Evolutionary conservation across 108 stramenopile genomes (phyloP).

Genomic region (Stephanodiscus triporus): DNA sequence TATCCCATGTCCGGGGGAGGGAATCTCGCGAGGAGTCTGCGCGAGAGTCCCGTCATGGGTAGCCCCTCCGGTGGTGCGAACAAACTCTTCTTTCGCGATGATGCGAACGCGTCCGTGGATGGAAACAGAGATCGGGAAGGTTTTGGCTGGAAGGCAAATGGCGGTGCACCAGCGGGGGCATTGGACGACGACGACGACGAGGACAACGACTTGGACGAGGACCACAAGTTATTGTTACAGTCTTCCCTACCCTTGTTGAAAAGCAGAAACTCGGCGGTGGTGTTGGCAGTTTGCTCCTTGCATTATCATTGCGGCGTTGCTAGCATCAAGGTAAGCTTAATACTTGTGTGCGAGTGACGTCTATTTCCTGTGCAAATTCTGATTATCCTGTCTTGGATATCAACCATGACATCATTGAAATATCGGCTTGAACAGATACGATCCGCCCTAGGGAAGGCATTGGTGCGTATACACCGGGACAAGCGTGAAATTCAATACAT

Average conservation of each 20-base stretch:
- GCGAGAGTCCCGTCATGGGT: constrained; percentile 42
- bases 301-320: constrained; percentile 95
- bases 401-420: background rate
- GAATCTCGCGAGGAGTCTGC: constrained; percentile 34
- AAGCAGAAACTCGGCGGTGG: constrained; percentile 94
- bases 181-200: constrained; percentile 61
- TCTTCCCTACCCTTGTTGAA: constrained; percentile 92
- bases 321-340: constrained; percentile 59
- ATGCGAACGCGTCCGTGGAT: constrained; percentile 20
- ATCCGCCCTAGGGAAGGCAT: constrained; percentile 89
- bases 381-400: background rate
- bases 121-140: constrained; percentile 9
- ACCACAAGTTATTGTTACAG: constrained; percentile 88
- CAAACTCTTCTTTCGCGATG: constrained; percentile 36
- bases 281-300: constrained; percentile 91
- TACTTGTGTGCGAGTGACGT: background rate
- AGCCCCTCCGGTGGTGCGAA: constrained; percentile 5
- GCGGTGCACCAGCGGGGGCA: constrained; percentile 9
- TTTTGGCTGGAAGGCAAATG: constrained; percentile 6
- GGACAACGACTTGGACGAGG: constrained; percentile 86
- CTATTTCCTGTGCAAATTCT: background rate
- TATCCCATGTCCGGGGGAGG: constrained; percentile 30
- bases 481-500: constrained; percentile 97
- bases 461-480: constrained; percentile 95
- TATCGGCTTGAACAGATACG: constrained; percentile 28